Evolutionary conservation across 441 rosid genomes (phyloP), one percentile per base, ranked within the genome.

Genomic region (Adansonia madagascariensis): DNA sequence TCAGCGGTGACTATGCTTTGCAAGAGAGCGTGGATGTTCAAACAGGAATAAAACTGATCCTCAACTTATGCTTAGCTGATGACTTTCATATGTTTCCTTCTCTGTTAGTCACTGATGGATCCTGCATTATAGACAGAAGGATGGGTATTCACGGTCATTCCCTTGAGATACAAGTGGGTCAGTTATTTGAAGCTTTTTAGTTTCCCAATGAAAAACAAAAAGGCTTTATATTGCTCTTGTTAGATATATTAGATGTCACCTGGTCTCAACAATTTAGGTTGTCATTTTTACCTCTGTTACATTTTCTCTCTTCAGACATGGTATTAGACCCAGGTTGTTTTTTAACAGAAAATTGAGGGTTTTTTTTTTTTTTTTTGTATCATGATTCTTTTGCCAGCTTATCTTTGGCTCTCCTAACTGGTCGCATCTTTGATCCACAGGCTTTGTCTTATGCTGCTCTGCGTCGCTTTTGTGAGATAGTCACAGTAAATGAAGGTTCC

Each of bases 61-160:
- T 92, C 43, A 94, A 90, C 82, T 74, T 92, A 78, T 92, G 98
- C 83, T 86, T 94, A 75, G 61, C 93, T 27, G 98, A 92, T 85
- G 98, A 97, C 9, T 94, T 94, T 65, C 97, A 94, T 83, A 92
- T 94, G 97, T 94, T 94, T 82, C 98, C 98, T 24, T 83, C 98
- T 52, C 84, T 94, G 39, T 77, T 92, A 71, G 98, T 94, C 82
- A 92, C 98, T 8, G 98, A 94, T 84, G 98, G 98, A 57, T 94
- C 98, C 82, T 92, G 97, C 88, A 94, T 94, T 97, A 91, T 94
- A 68, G 97, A 94, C 77, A 80, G 98, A 27, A 86, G 97, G 75
- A 89, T 94, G 98, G 98, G 98, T 69, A 89, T 91, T 71, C 98
- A 94, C 53, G 97, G 98, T 20, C 98, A 92, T 78, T 97, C 98